phyloP scores from a whole-genome alignment of 1,284 basidiomycete genomes.

The Heliocybe sulcata region DNA sequence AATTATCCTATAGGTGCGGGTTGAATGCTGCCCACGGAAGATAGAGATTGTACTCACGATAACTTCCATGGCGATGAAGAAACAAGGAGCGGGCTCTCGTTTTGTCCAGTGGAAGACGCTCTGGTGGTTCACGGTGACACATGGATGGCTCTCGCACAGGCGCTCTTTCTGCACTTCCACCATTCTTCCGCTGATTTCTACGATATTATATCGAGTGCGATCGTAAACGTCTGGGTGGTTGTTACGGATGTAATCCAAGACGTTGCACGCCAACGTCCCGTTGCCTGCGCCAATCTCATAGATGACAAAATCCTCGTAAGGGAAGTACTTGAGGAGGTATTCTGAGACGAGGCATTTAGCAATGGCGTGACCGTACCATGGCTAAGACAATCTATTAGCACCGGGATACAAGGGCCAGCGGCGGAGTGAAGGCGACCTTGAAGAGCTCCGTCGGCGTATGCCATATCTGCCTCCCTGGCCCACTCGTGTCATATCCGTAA shows the following conservation, averaged over 20 bases:
- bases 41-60: slow-evolving; percentile 49
- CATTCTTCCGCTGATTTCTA: slow-evolving; percentile 86
- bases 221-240: slow-evolving; percentile 90
- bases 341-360: slow-evolving; percentile 85
- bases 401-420: slow-evolving; percentile 5
- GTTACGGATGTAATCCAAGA: slow-evolving; percentile 75
- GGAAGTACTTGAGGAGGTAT: slow-evolving; percentile 92
- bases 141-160: slow-evolving; percentile 46
- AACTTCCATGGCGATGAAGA: slow-evolving; percentile 92
- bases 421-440: slow-evolving; percentile 56
- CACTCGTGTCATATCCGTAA: slow-evolving; percentile 59
- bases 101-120: slow-evolving; percentile 87
- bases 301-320: slow-evolving; percentile 91
- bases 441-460: slow-evolving; percentile 98
- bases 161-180: slow-evolving; percentile 66
- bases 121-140: slow-evolving; percentile 70
- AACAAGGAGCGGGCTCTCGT: slow-evolving; percentile 80
- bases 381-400: slow-evolving; percentile 39
- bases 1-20: slow-evolving; percentile 71
- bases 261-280: slow-evolving; percentile 86
- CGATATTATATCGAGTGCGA: slow-evolving; percentile 84
- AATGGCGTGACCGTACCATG: slow-evolving; percentile 90
- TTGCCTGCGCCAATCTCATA: slow-evolving; percentile 99
- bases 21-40: slow-evolving; percentile 6
- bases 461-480: slow-evolving; percentile 91